Base-by-base conservation (phyloP, 2,329 filamentous ascomycete species). In the Aspergillus novofumigatus region DNA sequence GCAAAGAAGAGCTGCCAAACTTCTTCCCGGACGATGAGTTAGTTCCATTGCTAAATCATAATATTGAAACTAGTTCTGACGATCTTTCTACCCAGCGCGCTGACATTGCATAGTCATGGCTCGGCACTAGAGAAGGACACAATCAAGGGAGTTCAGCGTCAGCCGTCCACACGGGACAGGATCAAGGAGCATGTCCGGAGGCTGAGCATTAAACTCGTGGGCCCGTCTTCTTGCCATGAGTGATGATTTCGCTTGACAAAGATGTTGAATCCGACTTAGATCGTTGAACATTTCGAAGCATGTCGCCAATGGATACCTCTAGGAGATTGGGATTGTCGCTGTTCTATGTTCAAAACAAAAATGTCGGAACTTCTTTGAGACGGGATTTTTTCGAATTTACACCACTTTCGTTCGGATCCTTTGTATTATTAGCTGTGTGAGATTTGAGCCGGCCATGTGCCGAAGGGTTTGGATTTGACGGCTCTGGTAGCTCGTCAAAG, bases 361-460 rank as follows among this genome's bases (percentile, higher is more conserved):
- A 79, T 51, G 73, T 77, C 41, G 77, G 77, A 48, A 78, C 74
- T 64, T 78, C 73, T 56, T 72, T 74, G 41, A 76, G 69, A 47
- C 73, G 69, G 32, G 72, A 70, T 62, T 72, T 73, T 57, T 73
- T 75, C 52, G 67, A 58, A 53, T 63, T 60, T 47, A 67, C 57
- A 56, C 67, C 64, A 49, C 67, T 60, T 29, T 55, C 56, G 14
- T 52, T 57, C 53, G 54, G 50, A 42, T 52, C 54, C 9, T 47
- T 57, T 44, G 53, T 53, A 55, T 59, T 55, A 10, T 55, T 55
- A 49, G 53, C 53, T 51, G 65, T 59, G 32, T 59, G 32, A 41
- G 52, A 57, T 25, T 51, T 38, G 45, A 59, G 61, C 53, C 59
- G 62, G 52, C 58, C 58, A 55, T 67, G 62, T 45, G 61, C 59